These are phyloP conservation scores for Diutina catenulata DNA, from an alignment of 1,139 yeast genomes.

Conservation along the genomic window DNA sequence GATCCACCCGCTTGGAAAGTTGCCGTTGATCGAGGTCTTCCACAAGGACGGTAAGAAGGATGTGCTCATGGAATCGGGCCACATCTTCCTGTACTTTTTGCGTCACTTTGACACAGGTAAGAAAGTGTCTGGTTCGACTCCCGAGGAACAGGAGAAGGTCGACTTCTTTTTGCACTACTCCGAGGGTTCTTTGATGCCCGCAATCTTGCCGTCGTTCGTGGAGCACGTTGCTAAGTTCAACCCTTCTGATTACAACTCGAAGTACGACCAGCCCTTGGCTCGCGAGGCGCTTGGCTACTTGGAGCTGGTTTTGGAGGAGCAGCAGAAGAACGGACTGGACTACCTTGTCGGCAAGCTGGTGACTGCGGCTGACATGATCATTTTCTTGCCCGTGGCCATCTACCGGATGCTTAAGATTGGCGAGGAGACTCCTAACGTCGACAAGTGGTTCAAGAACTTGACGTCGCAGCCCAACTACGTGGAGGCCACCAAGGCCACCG, in stretches of 20 bases:
- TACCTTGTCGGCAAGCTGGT: background rate
- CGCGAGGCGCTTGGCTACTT: background rate
- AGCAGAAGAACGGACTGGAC: background rate
- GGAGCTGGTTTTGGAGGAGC: background rate
- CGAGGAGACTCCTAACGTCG: background rate
- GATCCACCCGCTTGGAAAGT: background rate
- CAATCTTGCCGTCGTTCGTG: background rate
- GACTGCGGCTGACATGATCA: background rate
- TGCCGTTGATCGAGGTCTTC: background rate
- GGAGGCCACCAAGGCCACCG: no score
- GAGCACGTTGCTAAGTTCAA: background rate
- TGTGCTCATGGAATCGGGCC: slow-evolving; percentile 16
- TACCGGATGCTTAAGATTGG: background rate
- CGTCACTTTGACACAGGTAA: slow-evolving; percentile 26
- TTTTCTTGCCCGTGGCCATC: background rate
- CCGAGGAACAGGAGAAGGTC: slow-evolving; percentile 24
- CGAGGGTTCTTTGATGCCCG: slow-evolving; percentile 36
- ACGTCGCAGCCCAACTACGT: no score
- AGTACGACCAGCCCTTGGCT: background rate
- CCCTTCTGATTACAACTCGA: background rate
- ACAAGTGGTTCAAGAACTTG: background rate
- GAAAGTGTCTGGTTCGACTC: slow-evolving; percentile 20
- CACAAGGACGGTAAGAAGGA: background rate
- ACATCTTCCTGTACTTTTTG: slow-evolving; percentile 32
- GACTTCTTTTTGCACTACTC: slow-evolving; percentile 43